Base-by-base conservation (phyloP, 805 yeast species). In the Saturnispora serradocipensis region DNA sequence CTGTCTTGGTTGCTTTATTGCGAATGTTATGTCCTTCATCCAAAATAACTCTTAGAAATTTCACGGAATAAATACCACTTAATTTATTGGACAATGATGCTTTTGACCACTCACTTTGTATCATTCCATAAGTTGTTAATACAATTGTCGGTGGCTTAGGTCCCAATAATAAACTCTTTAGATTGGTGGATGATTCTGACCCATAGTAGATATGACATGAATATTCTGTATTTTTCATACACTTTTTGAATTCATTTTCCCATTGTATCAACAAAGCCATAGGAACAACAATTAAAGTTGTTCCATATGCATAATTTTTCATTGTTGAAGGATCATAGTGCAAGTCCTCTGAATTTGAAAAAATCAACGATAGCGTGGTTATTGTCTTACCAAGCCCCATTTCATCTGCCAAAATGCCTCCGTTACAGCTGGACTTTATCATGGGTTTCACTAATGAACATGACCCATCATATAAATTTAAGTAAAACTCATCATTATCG, bases 361-460 rank as follows among this genome's bases (percentile, higher is more conserved):
- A 79, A 11, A 90, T 73, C 46, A 91, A 67, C 0, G 97, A 76
- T 49, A 88, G 67, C 0, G 95, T 80, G 1, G 96, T 85, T 24
- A 90, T 85, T 0, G 98, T 90, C 63, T 90, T 90, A 43, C 98
- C 98, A 8, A 90, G 72, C 0, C 98, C 98, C 98, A 90, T 90
- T 65, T 90, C 98, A 69, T 90, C 98, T 0, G 97, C 96, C 15
- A 90, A 69, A 20, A 90, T 86, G 2, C 98, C 98, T 36, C 98
- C 97, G 46, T 74, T 72, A 46, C 83, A 75, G 18, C 76, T 61
- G 1, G 82, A 72, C 53, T 74, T 78, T 40, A 88, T 70, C 11
- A 81, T 59, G 1, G 97, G 97, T 54, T 77, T 80, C 22, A 76
- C 75, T 15, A 78, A 58, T 0, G 91, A 80, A 51, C 91, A 77